phyloP scores from a whole-genome alignment of 345 rosid genomes.

The Gossypium rotundifolium region DNA sequence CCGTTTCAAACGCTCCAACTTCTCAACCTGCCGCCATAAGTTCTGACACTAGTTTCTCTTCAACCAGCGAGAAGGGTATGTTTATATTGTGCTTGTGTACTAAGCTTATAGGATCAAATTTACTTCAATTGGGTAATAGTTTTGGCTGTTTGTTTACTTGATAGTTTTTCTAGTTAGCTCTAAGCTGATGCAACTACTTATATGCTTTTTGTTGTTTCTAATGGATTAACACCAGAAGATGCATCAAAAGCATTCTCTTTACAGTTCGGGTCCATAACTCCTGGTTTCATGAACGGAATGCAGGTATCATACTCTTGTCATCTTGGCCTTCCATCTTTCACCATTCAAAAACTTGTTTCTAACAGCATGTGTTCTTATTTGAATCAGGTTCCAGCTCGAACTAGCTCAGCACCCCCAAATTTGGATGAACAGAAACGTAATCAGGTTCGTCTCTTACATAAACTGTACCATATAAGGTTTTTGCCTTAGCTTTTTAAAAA shows the following conservation, averaged over 20 bases:
- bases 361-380: constrained; percentile 14
- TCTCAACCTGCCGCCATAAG: constrained; percentile 65
- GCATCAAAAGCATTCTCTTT: constrained; percentile 56
- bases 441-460: constrained; percentile 40
- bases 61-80: constrained; percentile 55
- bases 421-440: constrained; percentile 96
- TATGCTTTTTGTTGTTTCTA: not conserved
- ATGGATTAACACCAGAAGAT: constrained; percentile 41
- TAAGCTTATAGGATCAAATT: not conserved
- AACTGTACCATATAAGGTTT: not conserved
- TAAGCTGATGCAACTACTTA: not conserved
- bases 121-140: not conserved
- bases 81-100: not conserved
- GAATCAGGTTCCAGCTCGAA: constrained; percentile 84
- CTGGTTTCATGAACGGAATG: constrained; percentile 74
- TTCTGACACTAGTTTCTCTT: constrained; percentile 28
- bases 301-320: constrained; percentile 34
- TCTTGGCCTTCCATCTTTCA: not conserved
- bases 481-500: too few species aligned
- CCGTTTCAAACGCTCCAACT: constrained; percentile 74
- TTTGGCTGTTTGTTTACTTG: not conserved
- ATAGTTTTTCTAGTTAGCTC: not conserved
- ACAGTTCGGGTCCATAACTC: constrained; percentile 83
- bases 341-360: not conserved
- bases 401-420: constrained; percentile 95